phyloP scores from a whole-genome alignment of 2,329 filamentous ascomycete species.

The Colletotrichum acutatum region DNA sequence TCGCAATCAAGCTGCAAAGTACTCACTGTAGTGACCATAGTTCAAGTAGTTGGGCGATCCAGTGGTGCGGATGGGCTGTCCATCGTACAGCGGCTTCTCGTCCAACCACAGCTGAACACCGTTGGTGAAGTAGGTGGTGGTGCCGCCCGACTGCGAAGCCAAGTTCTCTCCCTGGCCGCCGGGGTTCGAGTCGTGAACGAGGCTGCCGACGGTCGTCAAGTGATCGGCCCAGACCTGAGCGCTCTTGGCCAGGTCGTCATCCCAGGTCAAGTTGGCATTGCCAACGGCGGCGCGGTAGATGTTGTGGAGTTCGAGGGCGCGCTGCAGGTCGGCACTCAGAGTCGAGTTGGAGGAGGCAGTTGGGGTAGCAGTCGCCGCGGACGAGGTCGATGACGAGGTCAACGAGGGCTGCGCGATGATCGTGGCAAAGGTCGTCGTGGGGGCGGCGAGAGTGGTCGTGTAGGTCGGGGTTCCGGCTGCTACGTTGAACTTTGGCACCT shows the following conservation, averaged over 20 bases:
- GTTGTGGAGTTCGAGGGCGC: slow-evolving; percentile 14
- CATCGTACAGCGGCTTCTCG: slow-evolving; percentile 19
- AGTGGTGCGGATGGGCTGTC: neutral
- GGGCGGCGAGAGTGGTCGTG: neutral
- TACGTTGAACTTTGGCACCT: neutral
- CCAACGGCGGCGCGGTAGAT: neutral
- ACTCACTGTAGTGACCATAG: slow-evolving; percentile 23
- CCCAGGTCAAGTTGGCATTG: neutral
- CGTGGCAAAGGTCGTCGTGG: neutral
- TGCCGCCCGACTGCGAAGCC: neutral
- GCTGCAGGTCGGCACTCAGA: slow-evolving; percentile 1
- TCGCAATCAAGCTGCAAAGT: too few relatives aligned
- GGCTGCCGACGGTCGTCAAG: neutral
- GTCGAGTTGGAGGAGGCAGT: neutral
- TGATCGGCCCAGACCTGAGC: slow-evolving; percentile 9
- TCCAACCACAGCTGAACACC: slow-evolving; percentile 27
- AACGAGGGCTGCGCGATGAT: neutral
- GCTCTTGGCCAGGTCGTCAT: neutral
- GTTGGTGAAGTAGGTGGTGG: neutral
- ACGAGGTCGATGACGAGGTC: neutral
- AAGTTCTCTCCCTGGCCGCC: slow-evolving; percentile 32
- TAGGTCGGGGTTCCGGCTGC: neutral
- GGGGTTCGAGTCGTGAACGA: neutral
- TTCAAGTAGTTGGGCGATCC: neutral
- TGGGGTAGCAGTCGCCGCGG: neutral